Conservation (phyloP, 768 basidiomycete genomes). For the Termitomyces sp. region DNA sequence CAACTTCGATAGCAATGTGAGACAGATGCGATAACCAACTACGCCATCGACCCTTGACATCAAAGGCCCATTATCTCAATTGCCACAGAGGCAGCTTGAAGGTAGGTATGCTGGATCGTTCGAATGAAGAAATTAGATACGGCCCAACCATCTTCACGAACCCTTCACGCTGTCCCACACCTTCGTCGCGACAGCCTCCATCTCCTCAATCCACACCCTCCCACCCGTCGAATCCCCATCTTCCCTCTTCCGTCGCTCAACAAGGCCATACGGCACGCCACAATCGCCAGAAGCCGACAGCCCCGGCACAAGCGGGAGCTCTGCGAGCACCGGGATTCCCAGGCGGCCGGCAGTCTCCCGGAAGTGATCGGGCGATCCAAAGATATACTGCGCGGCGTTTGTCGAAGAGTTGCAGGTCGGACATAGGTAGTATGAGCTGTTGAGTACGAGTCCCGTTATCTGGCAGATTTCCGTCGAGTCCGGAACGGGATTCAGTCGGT, state of each 20-base stretch:
- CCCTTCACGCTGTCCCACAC: conserved; percentile 7
- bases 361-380: conserved; percentile 67
- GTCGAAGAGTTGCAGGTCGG: conserved; percentile 50
- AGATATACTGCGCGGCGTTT: conserved; percentile 47
- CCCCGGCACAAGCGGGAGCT: conserved; percentile 72
- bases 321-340: conserved; percentile 61
- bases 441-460: conserved; percentile 85
- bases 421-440: conserved; percentile 82
- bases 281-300: conserved; percentile 70
- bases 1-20: conserved; percentile 16
- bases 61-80: too few species aligned
- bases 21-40: conserved; percentile 83
- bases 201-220: conserved; percentile 12
- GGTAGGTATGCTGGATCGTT: too few species aligned
- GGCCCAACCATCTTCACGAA: neutral
- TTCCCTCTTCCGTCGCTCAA: conserved; percentile 11
- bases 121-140: too few species aligned
- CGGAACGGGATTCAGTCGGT: conserved; percentile 1
- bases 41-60: conserved; percentile 47
- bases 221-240: conserved; percentile 8
- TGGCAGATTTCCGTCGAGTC: conserved; percentile 20
- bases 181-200: conserved; percentile 10
- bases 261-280: conserved; percentile 32
- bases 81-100: too few species aligned
- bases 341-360: conserved; percentile 50